These are phyloP conservation scores for Senecio squalidus DNA, from an alignment of 140 eudicot species.

Conservation along the genomic window DNA sequence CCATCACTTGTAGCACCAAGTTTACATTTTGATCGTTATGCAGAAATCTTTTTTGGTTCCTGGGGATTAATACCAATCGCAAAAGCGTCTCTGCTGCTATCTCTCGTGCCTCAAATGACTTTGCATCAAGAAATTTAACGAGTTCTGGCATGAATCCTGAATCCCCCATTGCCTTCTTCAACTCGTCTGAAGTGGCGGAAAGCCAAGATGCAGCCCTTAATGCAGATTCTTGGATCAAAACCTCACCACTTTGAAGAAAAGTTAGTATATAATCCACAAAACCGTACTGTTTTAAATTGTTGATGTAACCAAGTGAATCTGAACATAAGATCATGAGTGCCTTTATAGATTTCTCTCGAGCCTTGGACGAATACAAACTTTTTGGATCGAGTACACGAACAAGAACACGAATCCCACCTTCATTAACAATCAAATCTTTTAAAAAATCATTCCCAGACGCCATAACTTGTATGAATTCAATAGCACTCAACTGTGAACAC, in stretches of 20 bases:
- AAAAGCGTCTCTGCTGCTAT: constrained; percentile 75
- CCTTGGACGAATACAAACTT: constrained; percentile 40
- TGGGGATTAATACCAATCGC: constrained; percentile 55
- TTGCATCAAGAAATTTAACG: constrained; percentile 65
- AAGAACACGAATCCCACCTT: constrained; percentile 66
- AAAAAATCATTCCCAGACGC: constrained; percentile 53
- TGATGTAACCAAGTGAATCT: constrained; percentile 31
- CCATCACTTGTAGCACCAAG: constrained; percentile 54
- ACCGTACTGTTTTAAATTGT: constrained; percentile 33
- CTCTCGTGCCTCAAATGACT: constrained; percentile 69
- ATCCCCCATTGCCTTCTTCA: constrained; percentile 79
- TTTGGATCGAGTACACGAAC: constrained; percentile 63
- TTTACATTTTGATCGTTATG: constrained; percentile 65
- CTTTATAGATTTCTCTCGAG: constrained; percentile 50
- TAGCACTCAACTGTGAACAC: constrained; percentile 38
- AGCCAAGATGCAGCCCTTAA: constrained; percentile 82
- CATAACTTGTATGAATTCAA: constrained; percentile 52
- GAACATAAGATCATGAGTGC: constrained; percentile 52
- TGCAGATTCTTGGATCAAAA: constrained; percentile 61
- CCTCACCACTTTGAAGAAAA: constrained; percentile 57
- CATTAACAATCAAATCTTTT: constrained; percentile 41
- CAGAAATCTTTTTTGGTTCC: constrained; percentile 63
- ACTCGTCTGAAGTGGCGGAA: constrained; percentile 65
- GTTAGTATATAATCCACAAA: constrained; percentile 64
- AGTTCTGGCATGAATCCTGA: constrained; percentile 77